Evolutionary conservation across 495 filamentous ascomycete genomes (phyloP), one percentile per base, ranked within the genome.

Genomic region (Usnea hakonensis): DNA sequence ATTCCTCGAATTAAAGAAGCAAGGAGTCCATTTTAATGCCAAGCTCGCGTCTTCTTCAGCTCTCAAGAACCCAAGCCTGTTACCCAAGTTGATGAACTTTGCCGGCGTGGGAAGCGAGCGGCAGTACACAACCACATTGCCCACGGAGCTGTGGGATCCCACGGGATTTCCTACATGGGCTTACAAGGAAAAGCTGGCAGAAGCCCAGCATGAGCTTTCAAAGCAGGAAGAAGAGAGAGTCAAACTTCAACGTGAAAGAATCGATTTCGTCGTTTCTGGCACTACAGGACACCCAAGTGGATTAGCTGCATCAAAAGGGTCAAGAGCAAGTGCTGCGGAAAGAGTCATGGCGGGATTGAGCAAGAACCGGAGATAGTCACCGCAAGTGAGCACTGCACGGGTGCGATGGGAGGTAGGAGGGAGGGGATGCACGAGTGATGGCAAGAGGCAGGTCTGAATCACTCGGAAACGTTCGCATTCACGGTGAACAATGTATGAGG

Each of bases 21-120:
- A 90, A 66, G 90, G 89, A 4, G 77, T 90, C 36, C 95, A 98
- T 75, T 97, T 98, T 79, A 97, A 98, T 72, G 79, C 86, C 62
- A 88, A 90, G 57, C 78, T 97, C 1, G 83, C 87, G 26, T 77
- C 76, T 44, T 89, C 87, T 3, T 76, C 83, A 1, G 85, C 88
- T 0, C 75, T 96, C 43, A 85, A 84, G 56, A 96, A 97, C 69
- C 94, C 94, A 28, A 87, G 83, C 36, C 75, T 96, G 21, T 75
- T 89, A 62, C 81, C 84, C 43, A 93, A 93, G 65, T 79, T 97
- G 70, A 84, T 91, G 75, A 79, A 78, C 9, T 96, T 94, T 76
- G 87, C 87, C 7, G 91, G 88, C 5, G 79, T 97, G 48, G 78
- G 81, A 61, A 78, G 82, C 52, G 70, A 75, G 40, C 79, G 82